Base-by-base conservation (phyloP, 1,284 basidiomycete genomes). In the Ustilago tritici region DNA sequence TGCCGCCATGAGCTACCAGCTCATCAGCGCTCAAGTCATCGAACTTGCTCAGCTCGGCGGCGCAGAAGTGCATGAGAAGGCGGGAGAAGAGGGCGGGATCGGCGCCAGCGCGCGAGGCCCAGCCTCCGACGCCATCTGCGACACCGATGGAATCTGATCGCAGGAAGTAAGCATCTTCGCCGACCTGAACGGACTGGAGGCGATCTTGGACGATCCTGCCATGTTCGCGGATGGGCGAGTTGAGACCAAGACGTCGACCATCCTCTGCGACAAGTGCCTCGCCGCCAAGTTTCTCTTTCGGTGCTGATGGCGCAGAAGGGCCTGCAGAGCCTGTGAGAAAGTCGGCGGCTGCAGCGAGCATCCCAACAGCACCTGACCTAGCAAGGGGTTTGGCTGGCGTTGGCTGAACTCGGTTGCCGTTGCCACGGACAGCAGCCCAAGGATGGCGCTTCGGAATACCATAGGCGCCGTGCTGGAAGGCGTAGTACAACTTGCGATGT, bases 61-160 rank as follows among this genome's bases (percentile, higher is more conserved):
- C 90, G 81, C 92, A 93, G 81, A 90, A 92, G 82, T 95, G 93
- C 94, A 95, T 95, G 32, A 95, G 88, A 64, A 92, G 89, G n/a
- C 91, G 89, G 0, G 93, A 92, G 83, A 94, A 95, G 14, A 94
- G 88, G 1, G 93, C 93, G 56, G 92, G 92, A 89, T 84, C 87
- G 4, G 88, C 87, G 9, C 86, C 87, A 35, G 85, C 86, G 80
- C 85, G 89, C n/a, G 86, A 84, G 0, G 91, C 89, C 93, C 93
- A 95, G 2, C 94, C 94, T 1, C 94, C 94, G 0, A 95, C 94
- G 36, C 93, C 93, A 83, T 95, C 93, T 11, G 93, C 93, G 3
- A 95, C 92, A 17, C 93, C 94, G 87, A 95, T 91, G 7, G 93
- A 92, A 79, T 94, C 93, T 3, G 85, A 90, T 10, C 91, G 88